A percentile compares a stretch with the other conserved stretches of the same genome.
Evolutionary conservation across 768 basidiomycete species (phyloP).

Genomic region (Leucocoprinus birnbaumii): DNA sequence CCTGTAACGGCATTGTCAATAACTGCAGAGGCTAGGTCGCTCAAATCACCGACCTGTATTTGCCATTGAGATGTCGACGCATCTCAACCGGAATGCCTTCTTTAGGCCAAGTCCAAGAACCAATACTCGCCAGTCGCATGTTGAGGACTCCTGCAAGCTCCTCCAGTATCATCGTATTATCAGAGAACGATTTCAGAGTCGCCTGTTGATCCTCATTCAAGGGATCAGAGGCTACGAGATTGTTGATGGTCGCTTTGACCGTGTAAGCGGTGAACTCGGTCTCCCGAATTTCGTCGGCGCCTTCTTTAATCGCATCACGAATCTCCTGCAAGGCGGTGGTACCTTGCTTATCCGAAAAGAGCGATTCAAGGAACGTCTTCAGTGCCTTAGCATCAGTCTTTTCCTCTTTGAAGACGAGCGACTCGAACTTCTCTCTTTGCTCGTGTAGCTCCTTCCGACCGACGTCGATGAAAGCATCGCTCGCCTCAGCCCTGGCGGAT

Average conservation of each 20-base stretch:
- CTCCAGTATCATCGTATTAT: not conserved
- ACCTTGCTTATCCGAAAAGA: not conserved
- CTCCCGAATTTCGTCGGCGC: not conserved
- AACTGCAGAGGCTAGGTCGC: too few species aligned
- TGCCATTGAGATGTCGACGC: too few species aligned
- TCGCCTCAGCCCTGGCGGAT: not conserved
- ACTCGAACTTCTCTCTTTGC: not conserved
- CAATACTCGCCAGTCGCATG: not conserved
- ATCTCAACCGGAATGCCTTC: too few species aligned
- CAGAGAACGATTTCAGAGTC: not conserved
- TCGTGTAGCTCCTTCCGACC: not conserved
- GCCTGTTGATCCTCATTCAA: not conserved
- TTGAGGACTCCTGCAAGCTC: not conserved
- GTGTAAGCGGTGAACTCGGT: not conserved
- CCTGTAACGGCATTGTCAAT: too few species aligned
- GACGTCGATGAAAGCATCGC: not conserved
- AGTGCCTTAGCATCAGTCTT: not conserved
- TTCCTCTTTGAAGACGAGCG: not conserved
- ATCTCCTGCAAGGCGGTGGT: too few species aligned
- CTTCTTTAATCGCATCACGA: too few species aligned
- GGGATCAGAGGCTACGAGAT: not conserved
- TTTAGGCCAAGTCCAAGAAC: too few species aligned
- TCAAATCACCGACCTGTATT: too few species aligned
- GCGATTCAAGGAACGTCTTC: not conserved
- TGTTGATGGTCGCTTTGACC: not conserved